phyloP scores from a whole-genome alignment of 2,329 filamentous ascomycete species.

The Acarospora socialis region DNA sequence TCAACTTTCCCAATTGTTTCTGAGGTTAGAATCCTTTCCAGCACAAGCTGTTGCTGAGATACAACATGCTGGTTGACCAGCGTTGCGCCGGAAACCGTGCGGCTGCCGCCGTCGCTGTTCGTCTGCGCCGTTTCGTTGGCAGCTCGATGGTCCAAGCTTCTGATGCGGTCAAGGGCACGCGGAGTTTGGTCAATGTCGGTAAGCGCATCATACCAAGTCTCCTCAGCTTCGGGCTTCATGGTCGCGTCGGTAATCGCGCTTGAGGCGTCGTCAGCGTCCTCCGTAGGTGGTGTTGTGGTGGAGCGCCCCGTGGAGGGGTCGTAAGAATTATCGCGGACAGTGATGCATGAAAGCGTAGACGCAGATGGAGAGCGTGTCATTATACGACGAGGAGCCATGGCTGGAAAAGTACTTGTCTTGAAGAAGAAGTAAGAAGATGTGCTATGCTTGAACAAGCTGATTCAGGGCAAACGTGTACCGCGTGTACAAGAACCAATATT shows the following conservation, averaged over 20 bases:
- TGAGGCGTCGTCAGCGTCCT: constrained; percentile 18
- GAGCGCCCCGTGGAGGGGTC: constrained; percentile 10
- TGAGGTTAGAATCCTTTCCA: constrained; percentile 28
- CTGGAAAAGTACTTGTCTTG: no score
- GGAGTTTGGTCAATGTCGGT: not conserved
- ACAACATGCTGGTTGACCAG: constrained; percentile 28
- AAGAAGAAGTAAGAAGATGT: no score
- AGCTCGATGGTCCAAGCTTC: no score
- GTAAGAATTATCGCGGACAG: constrained; percentile 15
- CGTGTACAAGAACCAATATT: no score
- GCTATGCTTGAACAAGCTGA: not conserved
- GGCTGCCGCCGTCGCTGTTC: not conserved
- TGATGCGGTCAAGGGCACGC: not conserved
- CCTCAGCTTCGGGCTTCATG: constrained; percentile 7
- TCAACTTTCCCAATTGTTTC: constrained; percentile 21
- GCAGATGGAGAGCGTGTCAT: constrained; percentile 13
- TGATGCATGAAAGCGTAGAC: constrained; percentile 29
- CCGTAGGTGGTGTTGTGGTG: constrained; percentile 17
- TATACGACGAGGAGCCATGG: no score
- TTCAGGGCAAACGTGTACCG: no score
- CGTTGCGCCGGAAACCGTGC: constrained; percentile 12
- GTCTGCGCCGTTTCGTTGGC: constrained; percentile 6
- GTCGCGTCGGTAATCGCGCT: constrained; percentile 15
- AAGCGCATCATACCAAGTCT: no score
- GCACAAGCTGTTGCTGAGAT: constrained; percentile 23